Percentiles rank a stretch among this genome's conserved stretches.
phyloP scores from a whole-genome alignment of 768 basidiomycete species.

The Steccherinum ochraceum region DNA sequence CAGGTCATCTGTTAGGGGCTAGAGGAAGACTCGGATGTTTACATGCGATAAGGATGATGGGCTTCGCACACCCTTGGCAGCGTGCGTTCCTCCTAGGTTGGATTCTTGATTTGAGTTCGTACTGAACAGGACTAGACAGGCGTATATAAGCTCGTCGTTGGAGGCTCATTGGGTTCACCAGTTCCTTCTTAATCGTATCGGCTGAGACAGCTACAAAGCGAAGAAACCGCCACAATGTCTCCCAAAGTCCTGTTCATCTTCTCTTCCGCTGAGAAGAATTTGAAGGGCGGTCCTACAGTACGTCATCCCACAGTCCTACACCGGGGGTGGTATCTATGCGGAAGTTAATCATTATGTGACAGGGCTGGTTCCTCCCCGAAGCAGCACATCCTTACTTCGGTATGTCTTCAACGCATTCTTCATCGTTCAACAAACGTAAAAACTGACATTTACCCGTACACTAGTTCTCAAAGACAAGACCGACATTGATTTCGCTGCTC shows the following conservation, averaged over 20 bases:
- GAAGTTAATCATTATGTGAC: background rate
- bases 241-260: slow-evolving; percentile 60
- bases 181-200: too few relatives aligned
- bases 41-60: too few relatives aligned
- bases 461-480: slow-evolving; percentile 28
- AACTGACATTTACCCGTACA: background rate
- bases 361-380: slow-evolving; percentile 80
- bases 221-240: background rate
- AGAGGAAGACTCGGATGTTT: too few relatives aligned
- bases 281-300: slow-evolving; percentile 47
- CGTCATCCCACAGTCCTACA: slow-evolving; percentile 11
- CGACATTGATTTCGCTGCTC: slow-evolving; percentile 39
- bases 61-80: too few relatives aligned
- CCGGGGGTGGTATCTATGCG: background rate
- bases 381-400: slow-evolving; percentile 29
- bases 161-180: too few relatives aligned
- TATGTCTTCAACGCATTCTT: slow-evolving; percentile 3
- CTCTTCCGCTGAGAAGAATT: slow-evolving; percentile 56
- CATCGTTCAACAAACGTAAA: background rate
- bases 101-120: too few relatives aligned
- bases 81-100: too few relatives aligned
- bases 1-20: too few relatives aligned
- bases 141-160: too few relatives aligned
- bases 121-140: too few relatives aligned
- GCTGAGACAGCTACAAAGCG: too few relatives aligned